Conservation (phyloP, 2,329 filamentous ascomycete genomes). For the Aspergillus transmontanensis region DNA sequence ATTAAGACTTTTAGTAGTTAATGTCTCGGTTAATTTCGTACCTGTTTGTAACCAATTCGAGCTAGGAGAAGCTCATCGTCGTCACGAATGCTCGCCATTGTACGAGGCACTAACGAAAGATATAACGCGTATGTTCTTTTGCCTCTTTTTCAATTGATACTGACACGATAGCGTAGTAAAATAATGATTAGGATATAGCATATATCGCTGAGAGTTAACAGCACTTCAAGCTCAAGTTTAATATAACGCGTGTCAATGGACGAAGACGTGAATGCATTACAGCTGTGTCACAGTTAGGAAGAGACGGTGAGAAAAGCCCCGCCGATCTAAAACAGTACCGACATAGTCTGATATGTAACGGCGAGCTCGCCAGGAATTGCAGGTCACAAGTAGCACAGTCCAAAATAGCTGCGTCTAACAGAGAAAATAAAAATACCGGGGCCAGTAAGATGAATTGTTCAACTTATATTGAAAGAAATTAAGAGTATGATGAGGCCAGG, state of each 20-base stretch:
- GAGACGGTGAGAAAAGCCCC: slow-evolving; percentile 18
- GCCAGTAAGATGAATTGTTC: background rate
- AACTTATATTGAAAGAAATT: background rate
- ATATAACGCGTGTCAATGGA: background rate
- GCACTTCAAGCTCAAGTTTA: background rate
- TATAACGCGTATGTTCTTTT: background rate
- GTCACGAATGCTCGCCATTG: slow-evolving; percentile 51
- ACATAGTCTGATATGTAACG: background rate
- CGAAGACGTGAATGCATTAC: background rate
- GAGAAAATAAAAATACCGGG: background rate
- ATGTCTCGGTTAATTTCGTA: slow-evolving; percentile 33
- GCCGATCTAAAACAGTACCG: background rate
- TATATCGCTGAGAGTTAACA: background rate
- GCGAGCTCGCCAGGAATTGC: background rate
- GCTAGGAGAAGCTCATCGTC: slow-evolving; percentile 63
- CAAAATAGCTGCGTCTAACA: background rate
- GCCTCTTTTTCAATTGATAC: background rate
- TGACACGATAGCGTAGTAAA: background rate
- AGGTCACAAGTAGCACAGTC: background rate
- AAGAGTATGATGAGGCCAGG: slow-evolving; percentile 1
- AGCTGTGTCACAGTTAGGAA: slow-evolving; percentile 8
- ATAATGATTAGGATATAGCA: background rate
- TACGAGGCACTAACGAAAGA: background rate
- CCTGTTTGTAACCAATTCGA: slow-evolving; percentile 65
- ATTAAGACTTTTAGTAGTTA: background rate